phyloP scores from a whole-genome alignment of 2,329 filamentous ascomycete genomes.

The Cladophialophora carrionii region DNA sequence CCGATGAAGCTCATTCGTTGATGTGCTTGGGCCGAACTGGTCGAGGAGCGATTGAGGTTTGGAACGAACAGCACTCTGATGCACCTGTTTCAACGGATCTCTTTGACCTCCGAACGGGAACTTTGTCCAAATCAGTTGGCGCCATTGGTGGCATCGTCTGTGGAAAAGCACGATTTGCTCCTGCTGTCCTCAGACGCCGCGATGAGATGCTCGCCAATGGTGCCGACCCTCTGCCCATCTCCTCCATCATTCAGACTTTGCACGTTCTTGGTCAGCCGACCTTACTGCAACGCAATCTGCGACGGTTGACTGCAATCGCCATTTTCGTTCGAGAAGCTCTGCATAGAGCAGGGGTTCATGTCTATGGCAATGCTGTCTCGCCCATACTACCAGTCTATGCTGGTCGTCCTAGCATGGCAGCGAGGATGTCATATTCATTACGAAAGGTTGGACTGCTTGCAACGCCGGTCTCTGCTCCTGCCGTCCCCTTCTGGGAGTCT shows the following conservation, averaged over 20 bases:
- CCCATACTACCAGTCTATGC: constrained; percentile 20
- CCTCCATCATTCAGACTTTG: constrained; percentile 18
- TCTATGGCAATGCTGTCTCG: constrained; percentile 19
- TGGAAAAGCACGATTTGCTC: constrained; percentile 14
- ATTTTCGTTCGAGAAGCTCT: constrained; percentile 16
- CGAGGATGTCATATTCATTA: constrained; percentile 22
- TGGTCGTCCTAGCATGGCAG: constrained; percentile 22
- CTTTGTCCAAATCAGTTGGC: constrained; percentile 21
- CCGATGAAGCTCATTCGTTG: constrained; percentile 25
- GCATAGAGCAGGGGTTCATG: constrained; percentile 10
- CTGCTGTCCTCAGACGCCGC: constrained; percentile 2
- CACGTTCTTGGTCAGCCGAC: constrained; percentile 18
- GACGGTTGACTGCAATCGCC: background rate
- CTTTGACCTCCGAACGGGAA: constrained; percentile 20
- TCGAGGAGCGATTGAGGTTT: constrained; percentile 18
- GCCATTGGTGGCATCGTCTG: constrained; percentile 22
- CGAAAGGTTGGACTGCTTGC: constrained; percentile 18
- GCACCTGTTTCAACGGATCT: constrained; percentile 6
- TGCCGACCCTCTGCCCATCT: constrained; percentile 12
- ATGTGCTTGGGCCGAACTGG: constrained; percentile 17
- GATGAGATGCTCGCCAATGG: constrained; percentile 18
- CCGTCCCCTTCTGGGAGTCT: constrained; percentile 25
- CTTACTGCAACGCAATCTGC: constrained; percentile 9
- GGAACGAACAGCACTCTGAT: constrained; percentile 19
- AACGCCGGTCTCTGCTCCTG: constrained; percentile 17